Evolutionary conservation across 257 asterid species (phyloP).

Genomic region (Primulina eburnea): DNA sequence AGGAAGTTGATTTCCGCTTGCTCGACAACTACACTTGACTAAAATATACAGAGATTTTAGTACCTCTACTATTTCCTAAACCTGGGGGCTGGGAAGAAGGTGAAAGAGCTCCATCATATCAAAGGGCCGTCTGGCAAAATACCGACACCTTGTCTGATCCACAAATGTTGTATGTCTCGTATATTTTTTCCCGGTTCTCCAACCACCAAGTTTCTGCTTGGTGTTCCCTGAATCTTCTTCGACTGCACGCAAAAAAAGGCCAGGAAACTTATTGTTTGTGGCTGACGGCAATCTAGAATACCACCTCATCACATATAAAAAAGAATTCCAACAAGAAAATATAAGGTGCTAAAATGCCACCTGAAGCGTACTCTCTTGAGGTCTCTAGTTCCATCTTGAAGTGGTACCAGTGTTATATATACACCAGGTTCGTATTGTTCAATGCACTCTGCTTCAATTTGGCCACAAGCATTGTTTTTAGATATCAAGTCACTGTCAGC

Average conservation of each 20-base stretch:
- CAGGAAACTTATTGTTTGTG: background rate
- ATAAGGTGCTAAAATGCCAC: constrained; percentile 30
- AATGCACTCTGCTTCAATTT: constrained; percentile 86
- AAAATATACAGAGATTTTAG: constrained; percentile 19
- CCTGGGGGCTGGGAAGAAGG: constrained; percentile 74
- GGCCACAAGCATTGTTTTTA: constrained; percentile 44
- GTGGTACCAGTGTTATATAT: constrained; percentile 82
- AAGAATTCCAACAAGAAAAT: background rate
- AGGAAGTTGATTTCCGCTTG: constrained; percentile 29
- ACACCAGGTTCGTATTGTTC: constrained; percentile 95
- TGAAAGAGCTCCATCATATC: constrained; percentile 70
- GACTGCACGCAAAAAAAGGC: constrained; percentile 42
- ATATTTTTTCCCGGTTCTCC: constrained; percentile 90
- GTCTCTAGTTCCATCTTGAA: constrained; percentile 89
- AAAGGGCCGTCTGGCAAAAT: constrained; percentile 60
- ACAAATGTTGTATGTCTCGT: constrained; percentile 78
- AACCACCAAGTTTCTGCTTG: constrained; percentile 99
- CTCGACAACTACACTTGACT: constrained; percentile 31
- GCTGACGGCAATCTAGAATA: background rate
- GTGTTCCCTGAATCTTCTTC: constrained; percentile 95
- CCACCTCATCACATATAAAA: background rate
- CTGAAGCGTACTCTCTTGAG: constrained; percentile 99
- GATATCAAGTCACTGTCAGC: constrained; percentile 50
- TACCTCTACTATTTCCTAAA: constrained; percentile 35
- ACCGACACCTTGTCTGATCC: constrained; percentile 84